A percentile compares a stretch with the other conserved stretches of the same genome.
These are phyloP conservation scores for Pelagomonas calceolata DNA, from an alignment of 108 stramenopile species.

Conservation along the genomic window DNA sequence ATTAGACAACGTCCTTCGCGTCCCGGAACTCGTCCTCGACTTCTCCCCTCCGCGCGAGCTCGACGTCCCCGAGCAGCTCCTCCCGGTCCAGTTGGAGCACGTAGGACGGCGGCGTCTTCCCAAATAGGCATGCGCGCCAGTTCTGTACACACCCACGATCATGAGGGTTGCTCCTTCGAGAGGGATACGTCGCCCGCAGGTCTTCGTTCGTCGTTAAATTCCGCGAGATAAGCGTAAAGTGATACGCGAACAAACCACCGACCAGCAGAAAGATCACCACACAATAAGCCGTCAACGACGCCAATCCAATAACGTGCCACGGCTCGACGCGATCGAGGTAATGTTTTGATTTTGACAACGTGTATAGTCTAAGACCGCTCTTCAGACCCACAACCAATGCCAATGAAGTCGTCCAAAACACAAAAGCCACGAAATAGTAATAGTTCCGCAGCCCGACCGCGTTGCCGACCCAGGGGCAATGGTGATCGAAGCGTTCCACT, in stretches of 20 bases:
- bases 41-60: too few relatives aligned
- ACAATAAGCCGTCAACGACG: background rate
- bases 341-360: background rate
- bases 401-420: background rate
- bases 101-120: too few relatives aligned
- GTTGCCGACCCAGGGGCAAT: conserved; percentile 29
- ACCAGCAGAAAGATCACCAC: background rate
- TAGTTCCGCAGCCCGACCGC: conserved; percentile 33
- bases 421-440: conserved; percentile 28
- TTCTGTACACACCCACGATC: background rate
- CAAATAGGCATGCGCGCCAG: background rate
- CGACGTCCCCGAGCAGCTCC: too few relatives aligned
- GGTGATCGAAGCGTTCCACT: conserved; percentile 16
- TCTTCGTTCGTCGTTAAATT: conserved; percentile 13
- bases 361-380: background rate
- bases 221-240: background rate
- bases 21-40: too few relatives aligned
- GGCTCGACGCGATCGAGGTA: background rate
- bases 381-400: background rate
- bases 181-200: background rate
- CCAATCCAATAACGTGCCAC: background rate
- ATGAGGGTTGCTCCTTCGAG: background rate
- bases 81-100: background rate
- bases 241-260: background rate
- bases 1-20: too few relatives aligned